A percentile compares a stretch with the other conserved stretches of the same genome.
Evolutionary conservation across 2,329 filamentous ascomycete genomes (phyloP).

Genomic region (Sporothrix variecibatus): DNA sequence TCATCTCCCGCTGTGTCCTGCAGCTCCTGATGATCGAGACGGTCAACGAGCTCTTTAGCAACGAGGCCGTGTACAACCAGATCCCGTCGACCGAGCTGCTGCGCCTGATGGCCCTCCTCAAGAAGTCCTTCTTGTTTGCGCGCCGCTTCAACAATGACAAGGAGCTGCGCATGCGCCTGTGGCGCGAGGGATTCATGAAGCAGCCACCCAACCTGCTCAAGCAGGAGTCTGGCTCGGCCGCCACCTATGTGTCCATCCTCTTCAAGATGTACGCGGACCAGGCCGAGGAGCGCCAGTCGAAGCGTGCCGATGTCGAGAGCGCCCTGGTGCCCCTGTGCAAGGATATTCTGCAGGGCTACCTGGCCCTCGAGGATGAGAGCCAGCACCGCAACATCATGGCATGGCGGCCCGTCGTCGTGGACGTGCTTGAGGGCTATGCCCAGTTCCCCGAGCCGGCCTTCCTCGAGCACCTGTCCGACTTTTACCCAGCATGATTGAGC

Average conservation of each 20-base stretch:
- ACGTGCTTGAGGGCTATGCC: constrained; percentile 90
- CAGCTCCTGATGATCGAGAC: constrained; percentile 99
- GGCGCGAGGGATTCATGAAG: constrained; percentile 99
- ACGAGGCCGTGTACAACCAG: constrained; percentile 89
- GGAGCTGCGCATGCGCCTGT: constrained; percentile 88
- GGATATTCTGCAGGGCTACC: constrained; percentile 87
- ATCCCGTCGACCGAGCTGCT: constrained; percentile 90
- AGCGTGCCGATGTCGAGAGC: constrained; percentile 79
- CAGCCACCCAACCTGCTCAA: constrained; percentile 97
- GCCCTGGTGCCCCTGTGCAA: constrained; percentile 93
- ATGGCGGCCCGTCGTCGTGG: constrained; percentile 95
- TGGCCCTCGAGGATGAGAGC: constrained; percentile 87
- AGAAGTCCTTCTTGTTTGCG: constrained; percentile 95
- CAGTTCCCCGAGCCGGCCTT: constrained; percentile 82
- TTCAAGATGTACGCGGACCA: constrained; percentile 97
- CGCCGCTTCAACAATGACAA: constrained; percentile 98
- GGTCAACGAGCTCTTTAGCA: constrained; percentile 97
- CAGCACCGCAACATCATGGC: constrained; percentile 96
- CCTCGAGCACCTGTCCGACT: constrained; percentile 72
- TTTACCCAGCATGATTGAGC: constrained; percentile 86
- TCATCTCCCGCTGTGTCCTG: constrained; percentile 96
- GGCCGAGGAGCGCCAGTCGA: constrained; percentile 76
- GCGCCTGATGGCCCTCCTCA: constrained; percentile 88
- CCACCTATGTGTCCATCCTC: constrained; percentile 92
- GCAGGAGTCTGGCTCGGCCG: constrained; percentile 89